These are phyloP conservation scores for Vitis hybrid DNA, from an alignment of 177 flowering plant species.

Conservation along the genomic window DNA sequence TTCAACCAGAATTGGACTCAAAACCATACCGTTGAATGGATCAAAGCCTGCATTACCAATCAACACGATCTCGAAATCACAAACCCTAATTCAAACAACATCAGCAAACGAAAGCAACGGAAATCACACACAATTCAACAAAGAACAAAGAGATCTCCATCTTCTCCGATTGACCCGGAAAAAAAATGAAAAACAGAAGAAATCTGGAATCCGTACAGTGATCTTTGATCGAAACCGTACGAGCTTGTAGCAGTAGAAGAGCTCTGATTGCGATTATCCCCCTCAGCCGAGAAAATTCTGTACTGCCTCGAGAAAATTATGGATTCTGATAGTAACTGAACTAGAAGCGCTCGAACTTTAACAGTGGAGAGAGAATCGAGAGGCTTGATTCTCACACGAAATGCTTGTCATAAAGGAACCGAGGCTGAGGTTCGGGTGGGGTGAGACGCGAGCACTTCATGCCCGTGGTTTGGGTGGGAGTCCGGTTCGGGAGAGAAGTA, in stretches of 20 bases:
- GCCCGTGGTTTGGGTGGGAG: not conserved
- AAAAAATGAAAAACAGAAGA: not conserved
- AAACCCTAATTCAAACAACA: not conserved
- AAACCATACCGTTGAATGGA: not conserved
- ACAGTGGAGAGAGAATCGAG: not conserved
- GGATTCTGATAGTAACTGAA: conserved; percentile 18
- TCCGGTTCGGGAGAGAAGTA: not conserved
- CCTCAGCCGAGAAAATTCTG: not conserved
- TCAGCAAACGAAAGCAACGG: not conserved
- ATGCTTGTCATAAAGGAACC: not conserved
- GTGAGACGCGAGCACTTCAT: not conserved
- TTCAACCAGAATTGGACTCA: not conserved
- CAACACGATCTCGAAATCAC: not conserved
- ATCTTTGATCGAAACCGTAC: not conserved
- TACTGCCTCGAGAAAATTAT: not conserved
- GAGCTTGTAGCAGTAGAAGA: not conserved
- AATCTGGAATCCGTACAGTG: not conserved
- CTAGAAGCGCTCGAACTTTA: conserved; percentile 14
- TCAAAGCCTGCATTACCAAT: conserved; percentile 5
- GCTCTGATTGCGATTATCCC: not conserved
- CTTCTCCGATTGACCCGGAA: too few relatives aligned
- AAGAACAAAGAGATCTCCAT: not conserved
- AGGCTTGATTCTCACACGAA: not conserved
- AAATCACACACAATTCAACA: not conserved
- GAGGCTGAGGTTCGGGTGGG: conserved; percentile 8